Evolutionary conservation across 345 rosid genomes (phyloP), one percentile per base, ranked within the genome.

Genomic region (Garcia nutans): DNA sequence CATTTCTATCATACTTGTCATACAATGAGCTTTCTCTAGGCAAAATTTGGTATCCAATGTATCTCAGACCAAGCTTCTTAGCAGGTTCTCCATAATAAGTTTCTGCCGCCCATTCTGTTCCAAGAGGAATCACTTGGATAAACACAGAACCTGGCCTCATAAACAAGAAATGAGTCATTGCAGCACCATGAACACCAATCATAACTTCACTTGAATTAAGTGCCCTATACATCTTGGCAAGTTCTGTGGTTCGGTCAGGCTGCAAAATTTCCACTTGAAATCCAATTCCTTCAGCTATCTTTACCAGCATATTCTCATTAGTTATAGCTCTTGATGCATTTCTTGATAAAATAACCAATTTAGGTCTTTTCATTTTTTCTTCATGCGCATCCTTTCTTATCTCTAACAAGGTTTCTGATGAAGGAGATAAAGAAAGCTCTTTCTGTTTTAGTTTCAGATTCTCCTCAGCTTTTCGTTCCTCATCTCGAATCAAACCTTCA

Each of bases 171-270:
- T 91, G 97, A 15, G 96, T 91, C 97, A 93, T 93, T 37, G 97
- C 97, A 10, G 97, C 97, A 72, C 97, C 96, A 69, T 93, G 97
- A 13, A 93, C 97, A 52, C 96, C 96, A 19, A 93, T 78, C 94
- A 89, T 87, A 1, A 93, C 94, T 64, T 89, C 89, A 64, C 97
- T 93, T 3, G 94, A 81, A 76, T 91, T 91, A 63, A 91, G 72
- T 26, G 78, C 84, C 0, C 78, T 64, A 62, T 91, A 93, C 26
- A 89, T 88, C 87, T 76, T 91, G 41, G 96, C 92, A 79, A 93
- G 79, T 60, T 93, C 97, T 19, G 91, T 84, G 4, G 86, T 89
- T 44, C 54, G 67, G 8, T 74, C 77, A 3, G 97, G 97, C 82
- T 84, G 84, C 49, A 89, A 31, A 52, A 93, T 81, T 79, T 89